Evolutionary conservation across 495 filamentous ascomycete genomes (phyloP).

Genomic region (Hypomontagnella submonticulosa): DNA sequence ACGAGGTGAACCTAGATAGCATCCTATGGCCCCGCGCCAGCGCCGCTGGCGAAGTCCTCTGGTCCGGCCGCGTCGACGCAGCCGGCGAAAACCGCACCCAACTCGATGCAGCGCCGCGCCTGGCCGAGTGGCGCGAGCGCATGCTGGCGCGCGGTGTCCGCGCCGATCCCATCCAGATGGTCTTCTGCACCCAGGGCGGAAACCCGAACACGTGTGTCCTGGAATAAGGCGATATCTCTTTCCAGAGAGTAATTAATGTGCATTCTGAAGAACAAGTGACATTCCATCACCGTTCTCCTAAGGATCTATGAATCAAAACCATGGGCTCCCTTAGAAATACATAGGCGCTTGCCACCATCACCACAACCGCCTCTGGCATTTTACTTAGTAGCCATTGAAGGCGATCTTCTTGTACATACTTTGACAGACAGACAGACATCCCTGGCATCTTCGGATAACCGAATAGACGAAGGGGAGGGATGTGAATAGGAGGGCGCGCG

Average conservation of each 20-base stretch:
- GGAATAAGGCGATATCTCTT: slow-evolving; percentile 11
- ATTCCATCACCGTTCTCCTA: neutral
- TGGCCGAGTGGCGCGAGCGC: slow-evolving; percentile 78
- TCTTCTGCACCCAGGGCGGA: slow-evolving; percentile 61
- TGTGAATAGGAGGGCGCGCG: neutral
- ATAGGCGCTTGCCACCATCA: slow-evolving; percentile 10
- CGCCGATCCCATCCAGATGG: slow-evolving; percentile 67
- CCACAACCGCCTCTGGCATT: neutral
- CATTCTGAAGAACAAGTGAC: too few relatives aligned
- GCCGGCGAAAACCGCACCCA: slow-evolving; percentile 72
- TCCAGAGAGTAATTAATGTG: neutral
- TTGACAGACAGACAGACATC: too few relatives aligned
- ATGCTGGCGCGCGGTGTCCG: slow-evolving; percentile 71
- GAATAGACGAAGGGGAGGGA: neutral
- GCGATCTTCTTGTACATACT: slow-evolving; percentile 34
- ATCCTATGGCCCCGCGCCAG: slow-evolving; percentile 80
- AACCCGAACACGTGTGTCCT: slow-evolving; percentile 51
- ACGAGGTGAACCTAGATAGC: slow-evolving; percentile 71
- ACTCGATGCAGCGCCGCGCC: slow-evolving; percentile 69
- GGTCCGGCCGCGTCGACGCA: slow-evolving; percentile 72
- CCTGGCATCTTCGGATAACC: neutral
- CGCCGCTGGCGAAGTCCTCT: slow-evolving; percentile 79
- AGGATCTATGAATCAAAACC: neutral
- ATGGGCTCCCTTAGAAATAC: neutral
- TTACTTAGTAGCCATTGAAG: neutral